Percentiles rank a stretch among this genome's conserved stretches.
Evolutionary conservation across 139 green algal genomes (phyloP).

Genomic region (Pseudopediastrum boryanum): DNA sequence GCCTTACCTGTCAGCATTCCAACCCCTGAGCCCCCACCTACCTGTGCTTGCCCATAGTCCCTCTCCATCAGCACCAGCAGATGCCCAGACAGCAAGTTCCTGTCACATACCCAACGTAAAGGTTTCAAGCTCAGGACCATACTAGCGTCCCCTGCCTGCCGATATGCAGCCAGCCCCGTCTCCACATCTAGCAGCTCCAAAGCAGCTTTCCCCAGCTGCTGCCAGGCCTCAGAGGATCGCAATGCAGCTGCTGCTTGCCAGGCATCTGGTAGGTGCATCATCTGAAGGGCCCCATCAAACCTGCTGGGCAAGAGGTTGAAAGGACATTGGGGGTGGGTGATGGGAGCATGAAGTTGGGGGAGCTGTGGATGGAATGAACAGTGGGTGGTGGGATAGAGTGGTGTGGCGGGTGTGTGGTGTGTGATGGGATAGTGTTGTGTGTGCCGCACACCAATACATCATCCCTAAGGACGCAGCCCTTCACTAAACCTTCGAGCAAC

Average conservation of each 20-base stretch:
- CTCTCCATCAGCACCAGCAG: conserved; percentile 67
- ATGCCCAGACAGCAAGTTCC: conserved; percentile 74
- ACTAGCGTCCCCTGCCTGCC: conserved; percentile 61
- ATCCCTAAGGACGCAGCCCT: too few relatives aligned
- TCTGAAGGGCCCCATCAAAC: conserved; percentile 8
- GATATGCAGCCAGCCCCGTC: conserved; percentile 62
- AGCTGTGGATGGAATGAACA: too few relatives aligned
- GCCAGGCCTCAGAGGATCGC: conserved; percentile 56
- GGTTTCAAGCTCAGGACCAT: conserved; percentile 71
- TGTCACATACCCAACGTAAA: conserved; percentile 70
- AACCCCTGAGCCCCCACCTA: conserved; percentile 1
- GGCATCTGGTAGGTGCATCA: conserved; percentile 34
- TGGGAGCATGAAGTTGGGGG: too few relatives aligned
- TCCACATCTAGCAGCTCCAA: conserved; percentile 72
- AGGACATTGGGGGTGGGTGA: too few relatives aligned
- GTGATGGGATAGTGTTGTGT: too few relatives aligned
- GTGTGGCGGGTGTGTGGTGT: too few relatives aligned
- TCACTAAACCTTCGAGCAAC: too few relatives aligned
- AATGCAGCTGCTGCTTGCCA: conserved; percentile 54
- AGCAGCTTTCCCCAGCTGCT: conserved; percentile 53
- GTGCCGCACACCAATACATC: too few relatives aligned
- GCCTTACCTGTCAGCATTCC: too few relatives aligned
- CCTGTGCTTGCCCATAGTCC: conserved; percentile 62
- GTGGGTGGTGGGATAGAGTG: too few relatives aligned
- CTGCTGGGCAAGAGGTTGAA: too few relatives aligned